A percentile compares a stretch with the other conserved stretches of the same genome.
Evolutionary conservation across 78 protist species (phyloP).

Genomic region (Guillardia theta): DNA sequence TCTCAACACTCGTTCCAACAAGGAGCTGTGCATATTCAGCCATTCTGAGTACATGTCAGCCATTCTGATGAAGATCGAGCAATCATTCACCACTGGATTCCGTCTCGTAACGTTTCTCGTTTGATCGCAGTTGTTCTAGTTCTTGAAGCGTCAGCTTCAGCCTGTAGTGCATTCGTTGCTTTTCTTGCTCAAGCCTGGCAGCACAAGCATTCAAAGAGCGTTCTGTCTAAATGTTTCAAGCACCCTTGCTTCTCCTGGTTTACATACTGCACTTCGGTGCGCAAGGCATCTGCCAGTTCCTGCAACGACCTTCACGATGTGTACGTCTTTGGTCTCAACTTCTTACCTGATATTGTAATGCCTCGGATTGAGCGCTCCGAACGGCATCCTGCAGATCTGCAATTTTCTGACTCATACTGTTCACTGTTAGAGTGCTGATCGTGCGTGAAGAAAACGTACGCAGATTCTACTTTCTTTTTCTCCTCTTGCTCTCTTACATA

Average conservation of each 20-base stretch:
- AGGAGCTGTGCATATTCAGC: neutral
- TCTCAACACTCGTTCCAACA: neutral
- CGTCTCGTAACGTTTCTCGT: neutral
- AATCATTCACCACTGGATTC: neutral
- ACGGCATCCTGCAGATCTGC: too few relatives aligned
- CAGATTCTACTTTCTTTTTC: too few relatives aligned
- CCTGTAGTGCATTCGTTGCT: neutral
- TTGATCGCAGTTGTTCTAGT: neutral
- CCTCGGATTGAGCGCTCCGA: neutral
- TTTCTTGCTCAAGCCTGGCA: neutral
- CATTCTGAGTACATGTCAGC: neutral
- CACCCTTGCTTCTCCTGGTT: neutral
- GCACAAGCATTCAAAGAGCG: neutral
- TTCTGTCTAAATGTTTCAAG: too few relatives aligned
- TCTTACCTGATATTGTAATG: neutral
- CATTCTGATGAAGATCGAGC: neutral
- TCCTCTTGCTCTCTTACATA: too few relatives aligned
- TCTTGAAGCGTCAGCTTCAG: constrained; percentile 38
- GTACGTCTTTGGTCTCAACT: too few relatives aligned
- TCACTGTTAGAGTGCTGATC: too few relatives aligned
- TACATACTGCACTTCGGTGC: neutral
- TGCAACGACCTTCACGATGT: too few relatives aligned
- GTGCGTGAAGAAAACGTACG: too few relatives aligned
- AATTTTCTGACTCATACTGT: too few relatives aligned
- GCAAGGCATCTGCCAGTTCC: neutral